These are phyloP conservation scores for Thraustotheca clavata DNA, from an alignment of 352 stramenopile species.

Conservation along the genomic window DNA sequence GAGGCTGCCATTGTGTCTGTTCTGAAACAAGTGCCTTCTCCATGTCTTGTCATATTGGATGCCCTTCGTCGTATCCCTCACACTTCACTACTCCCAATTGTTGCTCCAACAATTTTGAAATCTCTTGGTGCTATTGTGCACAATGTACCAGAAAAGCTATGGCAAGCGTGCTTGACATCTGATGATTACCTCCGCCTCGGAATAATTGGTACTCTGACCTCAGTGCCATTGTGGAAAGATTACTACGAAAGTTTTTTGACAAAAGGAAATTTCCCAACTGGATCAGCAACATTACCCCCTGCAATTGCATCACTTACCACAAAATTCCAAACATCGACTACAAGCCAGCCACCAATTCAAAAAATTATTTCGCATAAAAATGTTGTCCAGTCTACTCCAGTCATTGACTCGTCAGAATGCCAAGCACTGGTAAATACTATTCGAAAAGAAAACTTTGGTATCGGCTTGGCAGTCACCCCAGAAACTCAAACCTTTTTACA, in stretches of 20 bases:
- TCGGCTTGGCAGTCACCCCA: slow-evolving; percentile 57
- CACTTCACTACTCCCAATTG: not conserved
- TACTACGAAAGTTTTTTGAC: not conserved
- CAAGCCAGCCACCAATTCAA: not conserved
- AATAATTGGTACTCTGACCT: not conserved
- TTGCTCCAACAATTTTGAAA: not conserved
- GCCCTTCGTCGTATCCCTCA: not conserved
- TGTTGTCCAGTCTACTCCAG: not conserved
- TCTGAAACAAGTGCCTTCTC: not conserved
- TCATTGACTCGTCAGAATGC: slow-evolving; percentile 22
- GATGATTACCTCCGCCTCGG: not conserved
- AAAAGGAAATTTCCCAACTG: not conserved
- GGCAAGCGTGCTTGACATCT: not conserved
- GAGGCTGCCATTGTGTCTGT: not conserved
- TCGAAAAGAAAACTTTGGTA: slow-evolving; percentile 66
- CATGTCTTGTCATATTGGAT: not conserved
- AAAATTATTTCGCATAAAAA: not conserved
- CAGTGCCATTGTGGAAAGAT: not conserved
- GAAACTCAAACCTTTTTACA: slow-evolving; percentile 45
- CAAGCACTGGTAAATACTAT: slow-evolving; percentile 49
- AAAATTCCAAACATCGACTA: not conserved
- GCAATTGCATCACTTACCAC: not conserved
- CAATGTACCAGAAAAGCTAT: not conserved
- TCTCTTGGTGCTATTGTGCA: not conserved
- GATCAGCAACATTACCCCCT: not conserved